These are phyloP conservation scores for Pseudozyma tsukubaensis DNA, from an alignment of 1,284 basidiomycete species.

Conservation along the genomic window DNA sequence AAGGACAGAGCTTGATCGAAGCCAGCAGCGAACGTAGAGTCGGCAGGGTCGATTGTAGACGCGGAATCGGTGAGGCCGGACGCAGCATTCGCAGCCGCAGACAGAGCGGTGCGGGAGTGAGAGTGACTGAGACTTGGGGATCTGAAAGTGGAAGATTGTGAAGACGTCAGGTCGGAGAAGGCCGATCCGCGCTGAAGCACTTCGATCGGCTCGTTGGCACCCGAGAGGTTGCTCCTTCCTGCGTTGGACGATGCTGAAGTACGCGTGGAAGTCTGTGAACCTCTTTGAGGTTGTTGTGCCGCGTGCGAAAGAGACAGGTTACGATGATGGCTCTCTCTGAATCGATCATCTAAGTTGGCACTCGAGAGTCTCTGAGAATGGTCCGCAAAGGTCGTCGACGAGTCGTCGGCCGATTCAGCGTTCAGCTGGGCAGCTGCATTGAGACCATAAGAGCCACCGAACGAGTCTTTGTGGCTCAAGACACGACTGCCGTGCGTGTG, in stretches of 20 bases:
- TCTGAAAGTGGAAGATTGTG: not conserved
- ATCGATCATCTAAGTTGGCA: not conserved
- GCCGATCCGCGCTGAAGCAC: conserved; percentile 27
- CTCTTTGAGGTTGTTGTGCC: conserved; percentile 9
- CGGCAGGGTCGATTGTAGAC: conserved; percentile 13
- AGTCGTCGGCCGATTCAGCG: conserved; percentile 25
- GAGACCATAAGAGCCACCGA: conserved; percentile 41
- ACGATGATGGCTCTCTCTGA: conserved; percentile 25
- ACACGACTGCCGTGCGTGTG: conserved; percentile 23
- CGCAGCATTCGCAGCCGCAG: conserved; percentile 29
- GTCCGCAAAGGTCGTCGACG: not conserved
- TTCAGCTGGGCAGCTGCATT: conserved; percentile 11
- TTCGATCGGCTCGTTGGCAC: conserved; percentile 36
- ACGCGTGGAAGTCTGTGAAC: not conserved
- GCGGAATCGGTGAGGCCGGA: not conserved
- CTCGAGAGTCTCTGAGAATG: conserved; percentile 4
- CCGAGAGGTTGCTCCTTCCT: conserved; percentile 9
- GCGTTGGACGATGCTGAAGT: not conserved
- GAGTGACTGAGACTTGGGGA: conserved; percentile 8
- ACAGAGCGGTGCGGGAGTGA: conserved; percentile 23
- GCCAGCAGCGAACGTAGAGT: conserved; percentile 26
- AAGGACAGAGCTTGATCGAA: conserved; percentile 19
- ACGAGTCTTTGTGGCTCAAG: conserved; percentile 48
- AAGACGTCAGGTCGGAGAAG: conserved; percentile 2
- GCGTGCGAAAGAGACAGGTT: conserved; percentile 22